Base-by-base conservation (phyloP, 495 filamentous ascomycete genomes). In the Tuber aestivum region DNA sequence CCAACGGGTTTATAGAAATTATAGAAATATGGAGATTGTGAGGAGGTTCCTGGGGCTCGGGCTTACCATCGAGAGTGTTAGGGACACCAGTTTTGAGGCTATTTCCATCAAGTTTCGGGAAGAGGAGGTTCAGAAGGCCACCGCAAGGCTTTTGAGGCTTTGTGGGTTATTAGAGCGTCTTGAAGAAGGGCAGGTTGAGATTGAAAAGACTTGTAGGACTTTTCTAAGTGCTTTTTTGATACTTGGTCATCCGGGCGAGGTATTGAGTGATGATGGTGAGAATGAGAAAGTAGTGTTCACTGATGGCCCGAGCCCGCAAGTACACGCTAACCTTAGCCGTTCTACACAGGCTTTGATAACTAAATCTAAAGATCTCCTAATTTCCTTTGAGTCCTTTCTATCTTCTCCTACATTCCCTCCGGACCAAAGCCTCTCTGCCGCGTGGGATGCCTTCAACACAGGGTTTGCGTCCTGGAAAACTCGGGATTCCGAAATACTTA, bases 401-500 rank as follows among this genome's bases (percentile, higher is more conserved):
- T 88, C 88, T 0, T 88, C 89, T 0, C 85, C 90, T 32, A 88
- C 91, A 0, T 89, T 88, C 41, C 87, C 87, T 16, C 86, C 90
- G 20, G 85, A 87, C 37, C 89, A 91, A 72, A 87, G 88, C 14
- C 85, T 94, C 10, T 88, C 88, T 21, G 89, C 92, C 73, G 88
- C 89, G 0, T 94, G 97, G 83, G 88, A 91, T 70, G 88, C 93
- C 2, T 99, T 97, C 83, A 90, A 92, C 81, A 94, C 93, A 42
- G 94, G 95, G 27, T 97, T 99, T 83, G 91, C 94, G 78, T 92
- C 94, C 16, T 99, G 95, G 95, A 97, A 97, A 83, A 89, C 93
- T 14, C 90, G 94, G 72, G 95, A 99, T 83, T 95, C 95, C 1
- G 91, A 90, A 69, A 92, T 93, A 6, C 84, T 99, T 44, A 91